phyloP scores from a whole-genome alignment of 352 stramenopile genomes.

The Discostella stelligera region DNA sequence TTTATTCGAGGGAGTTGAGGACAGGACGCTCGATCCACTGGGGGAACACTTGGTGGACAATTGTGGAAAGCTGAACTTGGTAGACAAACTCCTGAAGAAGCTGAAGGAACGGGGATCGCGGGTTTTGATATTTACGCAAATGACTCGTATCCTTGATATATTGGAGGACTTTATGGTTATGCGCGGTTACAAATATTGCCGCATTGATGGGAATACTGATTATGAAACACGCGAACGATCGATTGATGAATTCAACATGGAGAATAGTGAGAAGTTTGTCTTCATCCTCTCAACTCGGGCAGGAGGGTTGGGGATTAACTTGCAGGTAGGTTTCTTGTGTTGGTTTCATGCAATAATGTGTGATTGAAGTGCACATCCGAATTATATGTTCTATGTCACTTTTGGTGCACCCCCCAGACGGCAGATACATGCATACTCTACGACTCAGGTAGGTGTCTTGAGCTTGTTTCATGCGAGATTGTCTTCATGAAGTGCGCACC shows the following conservation, averaged over 20 bases:
- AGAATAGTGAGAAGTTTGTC: conserved; percentile 91
- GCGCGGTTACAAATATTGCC: conserved; percentile 91
- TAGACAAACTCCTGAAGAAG: conserved; percentile 97
- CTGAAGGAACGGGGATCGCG: conserved; percentile 93
- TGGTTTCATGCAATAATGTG: background rate
- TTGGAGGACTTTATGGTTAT: conserved; percentile 93
- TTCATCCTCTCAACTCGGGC: conserved; percentile 98
- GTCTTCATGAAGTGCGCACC: too few relatives aligned
- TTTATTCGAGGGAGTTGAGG: conserved; percentile 97
- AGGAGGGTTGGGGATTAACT: conserved; percentile 97
- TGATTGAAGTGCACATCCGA: background rate
- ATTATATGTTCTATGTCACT: background rate
- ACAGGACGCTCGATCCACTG: conserved; percentile 91
- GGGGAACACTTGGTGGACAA: conserved; percentile 97
- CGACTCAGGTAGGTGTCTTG: conserved; percentile 74
- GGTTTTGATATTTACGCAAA: conserved; percentile 99
- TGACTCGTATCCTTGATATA: conserved; percentile 94
- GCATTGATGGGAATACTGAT: conserved; percentile 94
- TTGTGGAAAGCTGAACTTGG: conserved; percentile 97
- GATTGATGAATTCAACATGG: conserved; percentile 94
- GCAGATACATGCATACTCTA: conserved; percentile 99
- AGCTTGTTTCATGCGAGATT: too few relatives aligned
- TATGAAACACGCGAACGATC: conserved; percentile 91
- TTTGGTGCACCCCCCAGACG: conserved; percentile 84
- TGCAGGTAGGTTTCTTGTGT: conserved; percentile 42